phyloP scores from a whole-genome alignment of 2,329 filamentous ascomycete species.

The Penicillium sp. region DNA sequence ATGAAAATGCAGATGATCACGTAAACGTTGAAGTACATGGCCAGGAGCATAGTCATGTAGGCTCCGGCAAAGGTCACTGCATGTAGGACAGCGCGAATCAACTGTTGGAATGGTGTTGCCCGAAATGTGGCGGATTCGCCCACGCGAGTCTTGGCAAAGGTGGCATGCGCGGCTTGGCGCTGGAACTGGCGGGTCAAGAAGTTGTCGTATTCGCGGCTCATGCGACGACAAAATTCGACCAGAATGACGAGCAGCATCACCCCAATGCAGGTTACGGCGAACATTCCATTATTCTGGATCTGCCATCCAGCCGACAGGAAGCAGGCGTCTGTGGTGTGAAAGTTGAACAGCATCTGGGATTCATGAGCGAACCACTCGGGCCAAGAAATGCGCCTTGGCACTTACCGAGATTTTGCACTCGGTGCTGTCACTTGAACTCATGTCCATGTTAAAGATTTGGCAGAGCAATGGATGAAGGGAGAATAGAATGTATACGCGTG shows the following conservation, averaged over 20 bases:
- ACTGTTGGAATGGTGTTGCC: background rate
- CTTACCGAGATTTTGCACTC: conserved; percentile 30
- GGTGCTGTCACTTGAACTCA: conserved; percentile 16
- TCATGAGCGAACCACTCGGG: conserved; percentile 9
- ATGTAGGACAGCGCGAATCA: conserved; percentile 66
- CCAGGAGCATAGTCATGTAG: conserved; percentile 73
- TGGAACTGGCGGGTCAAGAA: conserved; percentile 47
- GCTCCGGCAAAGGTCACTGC: conserved; percentile 71
- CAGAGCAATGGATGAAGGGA: background rate
- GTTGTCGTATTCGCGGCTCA: conserved; percentile 71
- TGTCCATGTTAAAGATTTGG: conserved; percentile 15
- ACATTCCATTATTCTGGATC: conserved; percentile 68
- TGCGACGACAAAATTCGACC: conserved; percentile 71
- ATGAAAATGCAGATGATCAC: conserved; percentile 80
- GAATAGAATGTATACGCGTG: background rate
- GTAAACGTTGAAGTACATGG: conserved; percentile 70
- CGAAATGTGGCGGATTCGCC: conserved; percentile 16
- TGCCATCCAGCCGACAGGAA: conserved; percentile 73
- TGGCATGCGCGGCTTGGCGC: conserved; percentile 16
- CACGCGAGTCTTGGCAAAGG: conserved; percentile 50
- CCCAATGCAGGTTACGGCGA: conserved; percentile 78
- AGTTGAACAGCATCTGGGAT: conserved; percentile 26
- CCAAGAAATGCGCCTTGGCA: conserved; percentile 13
- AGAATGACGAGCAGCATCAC: conserved; percentile 70
- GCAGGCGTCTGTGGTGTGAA: conserved; percentile 22